Conservation (phyloP, 768 basidiomycete species). For the Kwoniella sp. region DNA sequence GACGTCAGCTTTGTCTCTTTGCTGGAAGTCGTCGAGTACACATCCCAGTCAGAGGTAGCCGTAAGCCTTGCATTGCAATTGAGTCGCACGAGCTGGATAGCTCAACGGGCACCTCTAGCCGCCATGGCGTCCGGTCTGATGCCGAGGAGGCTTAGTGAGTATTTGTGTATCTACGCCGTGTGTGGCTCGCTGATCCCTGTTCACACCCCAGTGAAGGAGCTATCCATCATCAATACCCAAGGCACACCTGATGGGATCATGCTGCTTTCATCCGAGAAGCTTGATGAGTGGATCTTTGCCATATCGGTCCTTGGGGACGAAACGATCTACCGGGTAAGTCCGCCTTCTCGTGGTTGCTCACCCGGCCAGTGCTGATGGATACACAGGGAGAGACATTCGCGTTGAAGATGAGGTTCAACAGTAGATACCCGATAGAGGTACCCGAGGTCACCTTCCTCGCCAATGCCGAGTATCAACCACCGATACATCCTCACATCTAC, state of each 20-base stretch:
- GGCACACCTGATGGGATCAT: conserved; percentile 42
- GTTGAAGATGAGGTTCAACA: conserved; percentile 32
- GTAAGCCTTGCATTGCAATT: too few relatives aligned
- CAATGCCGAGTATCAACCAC: conserved; percentile 32
- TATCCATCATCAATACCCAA: conserved; percentile 36
- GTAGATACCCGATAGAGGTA: conserved; percentile 41
- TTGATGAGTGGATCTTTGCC: conserved; percentile 38
- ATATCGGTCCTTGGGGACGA: conserved; percentile 42
- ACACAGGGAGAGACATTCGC: conserved; percentile 40
- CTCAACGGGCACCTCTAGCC: too few relatives aligned
- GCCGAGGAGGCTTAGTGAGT: too few relatives aligned
- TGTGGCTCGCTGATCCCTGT: too few relatives aligned
- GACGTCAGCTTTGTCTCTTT: too few relatives aligned
- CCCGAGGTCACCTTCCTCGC: conserved; percentile 43
- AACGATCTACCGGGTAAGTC: conserved; percentile 37
- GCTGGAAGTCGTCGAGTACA: too few relatives aligned
- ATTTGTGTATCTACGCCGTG: too few relatives aligned
- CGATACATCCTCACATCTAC: conserved; percentile 46
- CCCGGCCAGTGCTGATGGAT: not conserved
- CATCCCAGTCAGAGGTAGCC: too few relatives aligned
- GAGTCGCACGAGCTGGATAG: too few relatives aligned
- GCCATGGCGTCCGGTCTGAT: too few relatives aligned
- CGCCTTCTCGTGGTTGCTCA: not conserved
- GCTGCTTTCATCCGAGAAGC: conserved; percentile 32
- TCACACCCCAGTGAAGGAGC: conserved; percentile 49